These are phyloP conservation scores for Colletotrichum aenigma DNA, from an alignment of 2,329 filamentous ascomycete genomes.

Conservation along the genomic window DNA sequence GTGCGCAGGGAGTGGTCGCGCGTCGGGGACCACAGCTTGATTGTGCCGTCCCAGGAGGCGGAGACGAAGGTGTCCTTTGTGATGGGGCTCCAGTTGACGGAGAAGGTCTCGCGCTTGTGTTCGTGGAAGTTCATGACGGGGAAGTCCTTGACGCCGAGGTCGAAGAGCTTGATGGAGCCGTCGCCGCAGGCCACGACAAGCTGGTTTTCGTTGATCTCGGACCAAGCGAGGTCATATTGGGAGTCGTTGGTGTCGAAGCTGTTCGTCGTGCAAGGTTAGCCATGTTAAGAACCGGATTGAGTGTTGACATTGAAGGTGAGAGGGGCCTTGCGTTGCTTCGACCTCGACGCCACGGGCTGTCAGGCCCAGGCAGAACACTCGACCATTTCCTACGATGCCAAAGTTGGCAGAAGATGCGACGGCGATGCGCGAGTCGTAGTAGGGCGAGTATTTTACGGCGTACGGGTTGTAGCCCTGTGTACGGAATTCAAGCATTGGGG, in stretches of 20 bases:
- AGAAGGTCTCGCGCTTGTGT: slow-evolving; percentile 91
- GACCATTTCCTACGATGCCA: slow-evolving; percentile 94
- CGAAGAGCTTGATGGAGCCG: slow-evolving; percentile 93
- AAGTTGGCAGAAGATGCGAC: slow-evolving; percentile 94
- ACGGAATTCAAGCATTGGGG: slow-evolving; percentile 86
- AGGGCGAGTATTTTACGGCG: slow-evolving; percentile 97
- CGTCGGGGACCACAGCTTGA: slow-evolving; percentile 95
- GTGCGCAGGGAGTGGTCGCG: slow-evolving; percentile 78
- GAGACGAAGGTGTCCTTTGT: slow-evolving; percentile 90
- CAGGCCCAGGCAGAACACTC: slow-evolving; percentile 82
- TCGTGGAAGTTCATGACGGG: slow-evolving; percentile 93
- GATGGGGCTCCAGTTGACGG: slow-evolving; percentile 90
- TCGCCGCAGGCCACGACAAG: slow-evolving; percentile 88
- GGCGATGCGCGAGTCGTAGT: slow-evolving; percentile 93
- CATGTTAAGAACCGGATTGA: background rate
- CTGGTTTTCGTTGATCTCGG: slow-evolving; percentile 95
- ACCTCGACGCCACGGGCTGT: slow-evolving; percentile 83
- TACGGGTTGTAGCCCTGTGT: slow-evolving; percentile 96
- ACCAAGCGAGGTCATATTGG: slow-evolving; percentile 94
- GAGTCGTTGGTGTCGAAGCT: slow-evolving; percentile 98
- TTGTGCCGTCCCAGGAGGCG: slow-evolving; percentile 93
- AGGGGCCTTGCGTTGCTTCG: slow-evolving; percentile 71
- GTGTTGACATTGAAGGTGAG: background rate
- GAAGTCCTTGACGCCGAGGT: slow-evolving; percentile 80
- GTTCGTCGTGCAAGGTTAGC: background rate